Conservation (phyloP, 331 rosid genomes). For the Malus hybrid region DNA sequence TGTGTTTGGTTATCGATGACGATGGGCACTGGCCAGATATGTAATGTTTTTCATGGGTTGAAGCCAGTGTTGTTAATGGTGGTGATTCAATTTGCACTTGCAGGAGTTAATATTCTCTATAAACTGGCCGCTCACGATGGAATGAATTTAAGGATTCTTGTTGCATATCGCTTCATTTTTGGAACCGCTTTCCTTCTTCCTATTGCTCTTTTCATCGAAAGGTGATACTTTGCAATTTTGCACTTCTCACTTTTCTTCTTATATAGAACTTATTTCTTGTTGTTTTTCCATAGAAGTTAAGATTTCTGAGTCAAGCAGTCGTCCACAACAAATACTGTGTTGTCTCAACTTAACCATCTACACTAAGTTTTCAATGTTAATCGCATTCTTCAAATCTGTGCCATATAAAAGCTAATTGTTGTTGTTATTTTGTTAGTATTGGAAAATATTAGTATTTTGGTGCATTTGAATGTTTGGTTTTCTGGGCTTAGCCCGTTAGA, state of each 20-base stretch:
- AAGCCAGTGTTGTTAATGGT: constrained; percentile 52
- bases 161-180: constrained; percentile 63
- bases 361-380: no score
- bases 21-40: background rate
- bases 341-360: no score
- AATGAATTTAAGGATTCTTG: constrained; percentile 43
- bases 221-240: constrained; percentile 24
- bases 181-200: constrained; percentile 58
- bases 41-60: constrained; percentile 10
- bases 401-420: background rate
- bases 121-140: constrained; percentile 60
- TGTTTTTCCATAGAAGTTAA: no score
- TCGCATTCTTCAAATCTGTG: no score
- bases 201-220: constrained; percentile 46
- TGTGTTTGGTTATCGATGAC: background rate
- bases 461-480: no score
- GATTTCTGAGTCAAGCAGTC: no score
- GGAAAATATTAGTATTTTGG: no score
- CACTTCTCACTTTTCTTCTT: background rate
- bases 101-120: constrained; percentile 51
- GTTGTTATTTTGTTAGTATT: background rate
- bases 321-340: no score
- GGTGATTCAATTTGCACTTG: constrained; percentile 37
- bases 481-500: no score
- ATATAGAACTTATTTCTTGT: background rate